These are phyloP conservation scores for Hirsutella rhossiliensis DNA, from an alignment of 2,329 filamentous ascomycete genomes.

Conservation along the genomic window DNA sequence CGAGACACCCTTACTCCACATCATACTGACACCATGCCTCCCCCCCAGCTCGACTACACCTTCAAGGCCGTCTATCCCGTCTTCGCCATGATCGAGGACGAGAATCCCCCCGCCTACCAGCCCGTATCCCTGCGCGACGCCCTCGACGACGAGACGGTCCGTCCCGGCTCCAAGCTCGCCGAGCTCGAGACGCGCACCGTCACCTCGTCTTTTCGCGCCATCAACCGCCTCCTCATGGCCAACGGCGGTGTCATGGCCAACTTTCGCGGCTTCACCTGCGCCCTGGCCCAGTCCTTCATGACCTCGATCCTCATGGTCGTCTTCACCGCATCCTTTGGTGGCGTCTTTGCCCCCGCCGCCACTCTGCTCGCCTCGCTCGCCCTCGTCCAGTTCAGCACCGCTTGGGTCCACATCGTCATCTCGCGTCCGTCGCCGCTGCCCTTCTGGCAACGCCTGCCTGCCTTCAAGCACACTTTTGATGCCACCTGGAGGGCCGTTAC, in stretches of 20 bases:
- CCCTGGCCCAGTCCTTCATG: constrained; percentile 24
- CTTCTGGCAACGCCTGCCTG: constrained; percentile 60
- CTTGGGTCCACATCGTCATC: constrained; percentile 82
- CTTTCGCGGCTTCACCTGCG: constrained; percentile 55
- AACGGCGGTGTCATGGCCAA: constrained; percentile 52
- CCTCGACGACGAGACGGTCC: constrained; percentile 17
- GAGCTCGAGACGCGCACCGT: constrained; percentile 25
- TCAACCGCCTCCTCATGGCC: constrained; percentile 42
- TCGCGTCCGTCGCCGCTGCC: constrained; percentile 49
- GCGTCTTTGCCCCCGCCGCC: constrained; percentile 26
- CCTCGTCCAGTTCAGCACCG: constrained; percentile 56
- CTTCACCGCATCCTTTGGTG: constrained; percentile 30
- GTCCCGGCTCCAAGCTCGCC: constrained; percentile 18
- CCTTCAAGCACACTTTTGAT: constrained; percentile 50
- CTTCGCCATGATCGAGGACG: constrained; percentile 47
- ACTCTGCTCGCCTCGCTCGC: constrained; percentile 46
- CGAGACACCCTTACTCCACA: neutral
- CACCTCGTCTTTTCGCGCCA: constrained; percentile 39
- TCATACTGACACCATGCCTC: neutral
- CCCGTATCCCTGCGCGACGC: constrained; percentile 32
- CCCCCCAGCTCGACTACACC: constrained; percentile 35
- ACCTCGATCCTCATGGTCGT: constrained; percentile 27
- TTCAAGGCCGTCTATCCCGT: constrained; percentile 37
- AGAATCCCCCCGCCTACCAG: constrained; percentile 42
- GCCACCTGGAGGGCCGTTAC: constrained; percentile 58